Evolutionary conservation across 164 flowering plant genomes (phyloP), one percentile per base, ranked within the genome.

Genomic region (Annona squamosa): DNA sequence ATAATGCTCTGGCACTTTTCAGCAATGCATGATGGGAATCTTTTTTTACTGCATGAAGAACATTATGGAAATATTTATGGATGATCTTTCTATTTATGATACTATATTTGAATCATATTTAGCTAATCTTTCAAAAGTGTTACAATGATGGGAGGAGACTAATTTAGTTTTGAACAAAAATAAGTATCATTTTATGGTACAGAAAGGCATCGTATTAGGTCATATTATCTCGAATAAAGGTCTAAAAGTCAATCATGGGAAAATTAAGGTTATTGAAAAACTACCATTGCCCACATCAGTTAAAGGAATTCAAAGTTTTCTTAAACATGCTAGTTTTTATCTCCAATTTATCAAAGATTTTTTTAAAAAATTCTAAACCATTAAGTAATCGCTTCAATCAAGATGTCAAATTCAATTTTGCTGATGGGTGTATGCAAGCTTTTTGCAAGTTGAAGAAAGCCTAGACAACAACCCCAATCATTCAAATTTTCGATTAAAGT

Each of bases 161-260:
- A n/a, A n/a, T n/a, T n/a, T n/a, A n/a, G n/a, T n/a, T n/a, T n/a
- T n/a, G n/a, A n/a, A n/a, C n/a, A n/a, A n/a, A n/a, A n/a, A n/a
- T n/a, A n/a, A n/a, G n/a, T n/a, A n/a, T n/a, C n/a, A n/a, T n/a
- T n/a, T n/a, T n/a, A n/a, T n/a, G n/a, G n/a, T n/a, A n/a, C n/a
- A n/a, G n/a, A 42, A 47, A 5, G 72, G 72, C 6, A 47, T 70
- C 52, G 72, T 70, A 5, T 46, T 70, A 9, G 72, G 4, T 43
- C 72, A 70, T 18, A 70, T 3, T 3, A 52, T 70, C 13, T 70
- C 72, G 52, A 37, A 48, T 7, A n/a, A 2, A 5, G 72, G 72
- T 6, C 3, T 70, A 19, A 43, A 1, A 42, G 72, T 70, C 43
- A 3, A 67, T 3, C 18, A 2, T 10, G 3, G 46, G 47, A 67